phyloP scores from a whole-genome alignment of 106 monocot genomes.

The Platanthera guangdongensis region DNA sequence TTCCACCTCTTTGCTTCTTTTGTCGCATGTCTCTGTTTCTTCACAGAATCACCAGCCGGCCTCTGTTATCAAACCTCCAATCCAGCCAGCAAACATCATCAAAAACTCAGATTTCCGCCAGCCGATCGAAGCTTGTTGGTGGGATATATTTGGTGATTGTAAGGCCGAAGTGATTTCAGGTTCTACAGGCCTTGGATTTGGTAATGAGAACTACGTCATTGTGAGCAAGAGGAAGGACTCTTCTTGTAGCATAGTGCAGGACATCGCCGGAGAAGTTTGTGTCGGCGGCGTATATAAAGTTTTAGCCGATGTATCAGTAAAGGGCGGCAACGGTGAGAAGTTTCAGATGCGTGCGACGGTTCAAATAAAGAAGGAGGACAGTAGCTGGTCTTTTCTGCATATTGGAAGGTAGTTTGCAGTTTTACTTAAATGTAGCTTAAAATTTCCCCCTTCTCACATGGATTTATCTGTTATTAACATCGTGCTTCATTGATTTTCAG shows the following conservation, averaged over 20 bases:
- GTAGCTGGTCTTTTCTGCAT: background rate
- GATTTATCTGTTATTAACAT: too few species aligned
- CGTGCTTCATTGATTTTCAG: background rate
- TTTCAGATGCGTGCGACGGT: background rate
- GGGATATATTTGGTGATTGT: too few species aligned
- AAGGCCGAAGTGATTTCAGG: too few species aligned
- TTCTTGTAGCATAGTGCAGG: background rate
- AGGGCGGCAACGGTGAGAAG: background rate
- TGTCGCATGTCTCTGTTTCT: background rate
- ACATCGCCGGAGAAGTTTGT: background rate
- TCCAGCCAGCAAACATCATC: too few species aligned
- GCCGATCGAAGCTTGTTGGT: too few species aligned
- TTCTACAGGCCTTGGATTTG: too few species aligned
- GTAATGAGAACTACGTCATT: background rate
- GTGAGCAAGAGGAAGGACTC: background rate
- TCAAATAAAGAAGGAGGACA: background rate
- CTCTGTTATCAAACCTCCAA: too few species aligned
- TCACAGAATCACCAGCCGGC: background rate
- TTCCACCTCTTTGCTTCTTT: background rate
- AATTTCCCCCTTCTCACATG: too few species aligned
- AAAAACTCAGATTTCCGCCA: too few species aligned
- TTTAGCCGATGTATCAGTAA: background rate
- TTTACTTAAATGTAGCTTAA: too few species aligned
- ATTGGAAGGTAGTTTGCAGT: background rate
- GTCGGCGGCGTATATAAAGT: background rate